Conservation (phyloP, 352 stramenopile genomes). For the Phytophthora ohioensis region DNA sequence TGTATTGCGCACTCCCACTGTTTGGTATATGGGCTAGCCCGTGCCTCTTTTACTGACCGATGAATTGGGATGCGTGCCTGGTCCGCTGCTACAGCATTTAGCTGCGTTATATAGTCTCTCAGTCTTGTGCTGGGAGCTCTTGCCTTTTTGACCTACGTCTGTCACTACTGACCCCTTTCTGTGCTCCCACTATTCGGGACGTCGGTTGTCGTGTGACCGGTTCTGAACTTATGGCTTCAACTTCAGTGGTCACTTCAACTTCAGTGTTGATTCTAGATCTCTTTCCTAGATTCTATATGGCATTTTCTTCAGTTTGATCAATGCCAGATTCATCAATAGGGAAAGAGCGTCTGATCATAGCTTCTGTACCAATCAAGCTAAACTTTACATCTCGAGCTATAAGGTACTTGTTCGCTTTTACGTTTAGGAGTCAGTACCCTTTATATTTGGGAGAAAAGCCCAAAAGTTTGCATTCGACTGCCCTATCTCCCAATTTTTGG, state of each 20-base stretch:
- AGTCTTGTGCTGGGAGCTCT: background rate
- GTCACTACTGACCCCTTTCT: background rate
- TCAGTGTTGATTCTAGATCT: background rate
- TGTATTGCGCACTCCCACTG: conserved; percentile 13
- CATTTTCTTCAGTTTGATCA: background rate
- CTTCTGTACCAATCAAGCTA: background rate
- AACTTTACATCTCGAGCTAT: conserved; percentile 5
- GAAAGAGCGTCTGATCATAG: conserved; percentile 7
- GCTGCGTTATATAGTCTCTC: background rate
- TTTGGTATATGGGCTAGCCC: conserved; percentile 1
- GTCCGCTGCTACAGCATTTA: conserved; percentile 4
- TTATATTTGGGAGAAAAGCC: conserved; percentile 9
- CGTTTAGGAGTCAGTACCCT: conserved; percentile 7
- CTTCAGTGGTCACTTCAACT: background rate
- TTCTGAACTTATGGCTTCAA: background rate
- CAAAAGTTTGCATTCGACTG: conserved; percentile 16
- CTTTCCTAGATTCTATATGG: conserved; percentile 2
- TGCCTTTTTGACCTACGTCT: conserved; percentile 1
- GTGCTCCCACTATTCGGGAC: no score
- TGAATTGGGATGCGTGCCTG: conserved; percentile 8
- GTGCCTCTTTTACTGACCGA: conserved; percentile 13
- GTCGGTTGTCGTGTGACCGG: no score
- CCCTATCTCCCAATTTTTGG: conserved; percentile 5
- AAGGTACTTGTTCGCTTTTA: no score
- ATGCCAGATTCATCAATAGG: background rate